A percentile compares a stretch with the other conserved stretches of the same genome.
Conservation (phyloP, 257 asterid species). For the Solanum microdontum region DNA sequence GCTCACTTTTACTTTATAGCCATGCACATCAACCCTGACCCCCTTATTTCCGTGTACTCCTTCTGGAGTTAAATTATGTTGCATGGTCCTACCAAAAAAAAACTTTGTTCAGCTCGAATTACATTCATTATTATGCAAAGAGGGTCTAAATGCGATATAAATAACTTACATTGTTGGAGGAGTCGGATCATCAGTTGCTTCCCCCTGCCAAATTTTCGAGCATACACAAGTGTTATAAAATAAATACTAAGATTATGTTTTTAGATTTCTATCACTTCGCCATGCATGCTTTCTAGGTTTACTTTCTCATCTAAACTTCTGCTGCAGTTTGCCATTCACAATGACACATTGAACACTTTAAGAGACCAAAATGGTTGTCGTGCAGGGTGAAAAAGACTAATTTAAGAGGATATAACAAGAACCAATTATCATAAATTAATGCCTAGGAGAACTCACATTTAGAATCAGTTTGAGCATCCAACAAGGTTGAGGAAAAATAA, state of each 20-base stretch:
- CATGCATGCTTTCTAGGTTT: neutral
- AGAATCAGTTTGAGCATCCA: neutral
- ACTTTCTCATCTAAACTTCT: neutral
- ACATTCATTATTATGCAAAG: neutral
- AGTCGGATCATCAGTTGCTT: neutral
- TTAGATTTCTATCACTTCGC: neutral
- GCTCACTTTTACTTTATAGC: conserved; percentile 26
- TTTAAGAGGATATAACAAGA: neutral
- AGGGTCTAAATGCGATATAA: neutral
- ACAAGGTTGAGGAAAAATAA: neutral
- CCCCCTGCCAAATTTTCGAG: neutral
- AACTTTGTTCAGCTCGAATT: neutral
- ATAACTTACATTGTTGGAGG: neutral
- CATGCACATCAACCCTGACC: conserved; percentile 11
- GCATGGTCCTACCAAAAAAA: neutral
- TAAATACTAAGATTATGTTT: neutral
- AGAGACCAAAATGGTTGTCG: neutral
- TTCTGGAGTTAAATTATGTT: neutral
- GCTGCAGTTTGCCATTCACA: neutral
- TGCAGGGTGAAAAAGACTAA: neutral
- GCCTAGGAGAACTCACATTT: neutral
- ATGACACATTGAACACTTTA: neutral
- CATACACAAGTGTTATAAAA: neutral
- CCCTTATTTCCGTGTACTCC: neutral
- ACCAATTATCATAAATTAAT: neutral